phyloP scores from a whole-genome alignment of 2,329 filamentous ascomycete species.

The Bipolaris gigantea region DNA sequence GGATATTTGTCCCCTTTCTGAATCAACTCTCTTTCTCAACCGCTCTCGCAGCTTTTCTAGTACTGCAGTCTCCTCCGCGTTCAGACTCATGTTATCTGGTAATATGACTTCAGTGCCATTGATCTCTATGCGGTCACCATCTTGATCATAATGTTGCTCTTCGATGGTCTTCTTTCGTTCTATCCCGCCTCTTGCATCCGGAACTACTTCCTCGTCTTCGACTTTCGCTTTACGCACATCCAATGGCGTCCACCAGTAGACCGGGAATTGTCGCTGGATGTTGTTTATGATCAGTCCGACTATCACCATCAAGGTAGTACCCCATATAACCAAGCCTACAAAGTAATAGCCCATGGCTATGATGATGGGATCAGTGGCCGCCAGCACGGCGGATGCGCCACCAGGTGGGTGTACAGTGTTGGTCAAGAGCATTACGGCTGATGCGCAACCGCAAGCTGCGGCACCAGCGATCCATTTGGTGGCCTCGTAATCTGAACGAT shows the following conservation, averaged over 20 bases:
- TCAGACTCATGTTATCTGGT: slow-evolving; percentile 43
- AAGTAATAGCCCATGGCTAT: slow-evolving; percentile 52
- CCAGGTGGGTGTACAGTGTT: slow-evolving; percentile 55
- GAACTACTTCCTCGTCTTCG: slow-evolving; percentile 29
- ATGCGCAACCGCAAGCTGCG: slow-evolving; percentile 48
- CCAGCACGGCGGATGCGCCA: slow-evolving; percentile 53
- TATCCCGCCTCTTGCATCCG: slow-evolving; percentile 24
- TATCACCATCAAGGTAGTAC: slow-evolving; percentile 47
- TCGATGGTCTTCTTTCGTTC: slow-evolving; percentile 23
- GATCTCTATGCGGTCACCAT: slow-evolving; percentile 35
- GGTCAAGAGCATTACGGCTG: slow-evolving; percentile 51
- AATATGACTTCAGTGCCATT: slow-evolving; percentile 35
- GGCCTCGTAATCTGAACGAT: slow-evolving; percentile 41
- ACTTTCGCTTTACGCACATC: slow-evolving; percentile 35
- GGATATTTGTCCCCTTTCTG: slow-evolving; percentile 1
- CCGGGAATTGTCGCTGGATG: slow-evolving; percentile 50
- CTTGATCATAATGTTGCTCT: slow-evolving; percentile 18
- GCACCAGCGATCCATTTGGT: slow-evolving; percentile 52
- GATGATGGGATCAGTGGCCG: slow-evolving; percentile 46
- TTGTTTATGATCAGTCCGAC: slow-evolving; percentile 52
- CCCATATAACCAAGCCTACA: slow-evolving; percentile 48
- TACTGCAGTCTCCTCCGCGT: slow-evolving; percentile 40
- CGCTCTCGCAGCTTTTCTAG: slow-evolving; percentile 42
- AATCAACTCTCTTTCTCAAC: slow-evolving; percentile 26
- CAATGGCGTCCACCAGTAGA: slow-evolving; percentile 54